Evolutionary conservation across 2,329 filamentous ascomycete species (phyloP), one percentile per base, ranked within the genome.

Genomic region (Fusarium dlaminii): DNA sequence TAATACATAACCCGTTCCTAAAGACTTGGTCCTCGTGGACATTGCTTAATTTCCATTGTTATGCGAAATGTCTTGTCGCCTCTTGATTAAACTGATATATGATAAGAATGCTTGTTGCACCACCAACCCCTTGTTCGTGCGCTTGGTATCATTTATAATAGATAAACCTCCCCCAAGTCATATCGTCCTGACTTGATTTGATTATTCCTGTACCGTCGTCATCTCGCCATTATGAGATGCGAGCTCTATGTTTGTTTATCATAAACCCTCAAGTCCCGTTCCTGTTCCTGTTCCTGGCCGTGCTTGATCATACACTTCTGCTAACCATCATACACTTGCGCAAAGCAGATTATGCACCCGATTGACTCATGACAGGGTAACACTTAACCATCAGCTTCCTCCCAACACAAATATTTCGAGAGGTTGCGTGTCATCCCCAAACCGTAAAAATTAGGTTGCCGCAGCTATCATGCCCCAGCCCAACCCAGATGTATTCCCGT

Each of bases 231-330:
- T 67, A 62, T 57, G 52, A 71, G 68, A 74, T 69, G 63, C 51
- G 40, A 66, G 59, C 61, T 78, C 72, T 78, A 77, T 77, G 54
- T 54, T 63, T 75, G 58, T 39, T 52, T 63, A 64, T 72, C 72
- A 72, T 77, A 48, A 70, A 57, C 61, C 66, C 59, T n/a, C 42
- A 42, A 63, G 57, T 54, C 48, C 62, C 51, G 46, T 49, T 29
- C 14, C 27, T 22, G 46, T 49, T 29, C 14, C 27, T 22, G 45
- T 48, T 48, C 34, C 34, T 29, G 20, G 24, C 55, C 45, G 37
- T 61, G 43, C 24, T 58, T 61, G 39, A 32, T 72, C 60, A 49
- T 76, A 73, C 68, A 74, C 68, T 70, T 63, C 75, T 59, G 29
- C 46, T 39, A 40, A 49, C 54, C 54, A 63, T 45, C 45, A 59